phyloP scores from a whole-genome alignment of 2,329 filamentous ascomycete species.

The Ambrosiella xylebori region DNA sequence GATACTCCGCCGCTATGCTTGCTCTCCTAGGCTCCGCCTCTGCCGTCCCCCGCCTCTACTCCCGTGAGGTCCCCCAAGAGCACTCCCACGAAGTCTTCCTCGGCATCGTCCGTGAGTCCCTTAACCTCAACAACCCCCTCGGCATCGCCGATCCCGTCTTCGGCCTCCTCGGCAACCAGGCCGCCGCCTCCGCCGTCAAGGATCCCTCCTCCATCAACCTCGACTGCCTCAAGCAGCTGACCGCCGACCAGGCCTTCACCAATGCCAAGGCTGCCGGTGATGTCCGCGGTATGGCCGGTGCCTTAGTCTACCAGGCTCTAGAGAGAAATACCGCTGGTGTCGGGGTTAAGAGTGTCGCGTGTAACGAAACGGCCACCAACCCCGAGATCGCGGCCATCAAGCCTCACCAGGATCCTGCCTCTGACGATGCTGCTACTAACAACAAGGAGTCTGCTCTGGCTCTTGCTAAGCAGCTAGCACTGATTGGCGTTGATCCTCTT shows the following conservation, averaged over 20 bases:
- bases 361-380: constrained; percentile 40
- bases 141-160: constrained; percentile 35
- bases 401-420: constrained; percentile 53
- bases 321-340: constrained; percentile 32
- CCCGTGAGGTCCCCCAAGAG: constrained; percentile 36
- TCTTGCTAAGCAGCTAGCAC: constrained; percentile 40
- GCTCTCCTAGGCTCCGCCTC: constrained; percentile 14
- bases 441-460: constrained; percentile 46
- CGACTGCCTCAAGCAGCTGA: constrained; percentile 30
- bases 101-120: constrained; percentile 24
- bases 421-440: constrained; percentile 32
- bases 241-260: constrained; percentile 41
- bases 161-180: constrained; percentile 25
- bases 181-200: constrained; percentile 33
- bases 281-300: constrained; percentile 34
- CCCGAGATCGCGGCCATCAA: constrained; percentile 45
- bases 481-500: constrained; percentile 44
- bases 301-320: constrained; percentile 36
- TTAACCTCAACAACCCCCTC: constrained; percentile 34
- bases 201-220: constrained; percentile 21
- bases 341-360: constrained; percentile 32
- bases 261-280: constrained; percentile 37
- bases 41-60: constrained; percentile 12
- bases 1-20: constrained; percentile 4
- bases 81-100: constrained; percentile 36